Evolutionary conservation across 2,329 filamentous ascomycete species (phyloP), one percentile per base, ranked within the genome.

Genomic region (Gnomoniopsis sp.): DNA sequence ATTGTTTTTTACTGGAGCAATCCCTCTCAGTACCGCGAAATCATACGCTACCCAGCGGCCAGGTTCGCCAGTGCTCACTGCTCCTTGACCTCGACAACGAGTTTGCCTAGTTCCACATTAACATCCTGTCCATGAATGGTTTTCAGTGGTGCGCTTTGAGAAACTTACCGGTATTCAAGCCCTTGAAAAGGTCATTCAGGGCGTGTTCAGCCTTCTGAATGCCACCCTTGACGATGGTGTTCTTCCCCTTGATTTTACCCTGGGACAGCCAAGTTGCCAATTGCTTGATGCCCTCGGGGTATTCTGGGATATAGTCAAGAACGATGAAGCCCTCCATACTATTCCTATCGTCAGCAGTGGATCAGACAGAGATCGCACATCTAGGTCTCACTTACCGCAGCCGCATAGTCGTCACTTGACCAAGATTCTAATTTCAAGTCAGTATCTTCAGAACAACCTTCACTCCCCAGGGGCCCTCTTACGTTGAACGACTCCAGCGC

Each of bases 281-380:
- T 65, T 91, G 79, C 68, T 80, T 75, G 64, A 81, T 73, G 1
- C 87, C 89, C 46, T 74, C 70, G 0, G 78, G 68, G 68, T 82
- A 89, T 66, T 87, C 78, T 54, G 80, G 74, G 4, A 71, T 72
- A 67, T 81, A 90, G 70, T 92, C 89, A 57, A 89, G 83, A 51
- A 91, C 82, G 62, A 92, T 87, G 72, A 93, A 92, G 0, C 88
- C 88, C 73, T 88, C 79, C 78, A 90, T 84, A 55, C 63, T 68
- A 47, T 53, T 22, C 2, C 26, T 6, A 11, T 19, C 11, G 30
- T 60, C 26, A 53, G 50, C 30, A 23, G 3, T 6, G 21, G 10
- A 11, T 2, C 17, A 3, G 46, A 70, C 72, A 61, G 76, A 81
- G 66, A 77, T 81, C 51, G 82, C 82, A 1, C 86, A 59, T 80